These are phyloP conservation scores for Ilex paraguariensis DNA, from an alignment of 305 asterid species.

Conservation along the genomic window DNA sequence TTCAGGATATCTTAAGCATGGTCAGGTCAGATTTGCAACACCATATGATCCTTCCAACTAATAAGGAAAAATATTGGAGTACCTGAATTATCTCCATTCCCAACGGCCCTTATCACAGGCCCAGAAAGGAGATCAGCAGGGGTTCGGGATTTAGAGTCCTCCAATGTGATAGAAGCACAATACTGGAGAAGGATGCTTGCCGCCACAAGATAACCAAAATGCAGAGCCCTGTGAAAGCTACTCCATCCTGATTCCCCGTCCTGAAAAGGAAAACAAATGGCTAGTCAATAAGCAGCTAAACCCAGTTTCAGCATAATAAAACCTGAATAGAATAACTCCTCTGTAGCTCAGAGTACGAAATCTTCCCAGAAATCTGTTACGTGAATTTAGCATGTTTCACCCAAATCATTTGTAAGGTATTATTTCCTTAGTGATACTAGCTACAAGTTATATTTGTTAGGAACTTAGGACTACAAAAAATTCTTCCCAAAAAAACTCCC, in stretches of 20 bases:
- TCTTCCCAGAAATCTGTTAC: no score
- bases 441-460: no score
- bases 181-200: conserved; percentile 82
- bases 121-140: conserved; percentile 95
- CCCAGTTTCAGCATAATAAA: conserved; percentile 9
- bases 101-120: conserved; percentile 69
- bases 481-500: no score
- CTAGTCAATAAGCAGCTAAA: neutral
- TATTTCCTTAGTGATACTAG: no score
- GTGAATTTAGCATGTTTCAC: conserved; percentile 5
- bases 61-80: neutral
- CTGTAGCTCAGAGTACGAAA: conserved; percentile 10
- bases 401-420: no score
- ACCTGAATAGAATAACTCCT: conserved; percentile 8
- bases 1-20: conserved; percentile 1
- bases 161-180: conserved; percentile 69
- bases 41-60: conserved; percentile 11
- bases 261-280: conserved; percentile 32
- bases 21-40: no score
- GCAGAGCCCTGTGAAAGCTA: conserved; percentile 94
- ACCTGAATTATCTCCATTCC: conserved; percentile 55
- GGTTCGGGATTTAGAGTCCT: conserved; percentile 75
- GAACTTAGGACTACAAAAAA: no score
- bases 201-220: conserved; percentile 91
- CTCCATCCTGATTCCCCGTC: conserved; percentile 99